A percentile compares a stretch with the other conserved stretches of the same genome.
Conservation (phyloP, 805 yeast genomes). For the Candida saitoana region DNA sequence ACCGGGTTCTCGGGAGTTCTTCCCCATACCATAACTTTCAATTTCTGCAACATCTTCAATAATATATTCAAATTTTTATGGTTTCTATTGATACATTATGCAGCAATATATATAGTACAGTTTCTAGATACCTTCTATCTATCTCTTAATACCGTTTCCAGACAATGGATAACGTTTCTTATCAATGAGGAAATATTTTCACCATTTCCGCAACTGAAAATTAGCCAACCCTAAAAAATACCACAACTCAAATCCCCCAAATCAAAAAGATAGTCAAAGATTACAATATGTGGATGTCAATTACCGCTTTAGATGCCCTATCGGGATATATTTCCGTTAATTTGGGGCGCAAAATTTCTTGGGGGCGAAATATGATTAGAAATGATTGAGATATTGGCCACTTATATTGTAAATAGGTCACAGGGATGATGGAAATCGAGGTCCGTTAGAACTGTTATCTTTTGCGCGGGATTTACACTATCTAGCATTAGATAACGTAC, state of each 20-base stretch:
- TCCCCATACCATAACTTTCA: constrained; percentile 27
- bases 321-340: no score
- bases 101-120: neutral
- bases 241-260: no score
- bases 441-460: neutral
- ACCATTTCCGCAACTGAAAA: neutral
- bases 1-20: constrained; percentile 25
- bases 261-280: no score
- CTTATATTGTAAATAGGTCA: neutral
- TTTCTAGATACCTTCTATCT: neutral
- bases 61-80: no score
- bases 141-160: neutral
- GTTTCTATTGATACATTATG: neutral
- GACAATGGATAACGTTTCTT: neutral
- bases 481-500: neutral
- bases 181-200: neutral
- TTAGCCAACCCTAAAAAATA: neutral
- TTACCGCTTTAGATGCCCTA: no score
- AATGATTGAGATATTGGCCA: neutral
- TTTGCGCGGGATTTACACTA: neutral
- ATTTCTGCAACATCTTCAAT: constrained; percentile 1
- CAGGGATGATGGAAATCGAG: neutral
- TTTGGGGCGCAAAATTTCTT: no score
- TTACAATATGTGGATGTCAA: no score
- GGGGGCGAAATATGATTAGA: neutral